Conservation (phyloP, 768 basidiomycete genomes). For the Lentinula boryana region DNA sequence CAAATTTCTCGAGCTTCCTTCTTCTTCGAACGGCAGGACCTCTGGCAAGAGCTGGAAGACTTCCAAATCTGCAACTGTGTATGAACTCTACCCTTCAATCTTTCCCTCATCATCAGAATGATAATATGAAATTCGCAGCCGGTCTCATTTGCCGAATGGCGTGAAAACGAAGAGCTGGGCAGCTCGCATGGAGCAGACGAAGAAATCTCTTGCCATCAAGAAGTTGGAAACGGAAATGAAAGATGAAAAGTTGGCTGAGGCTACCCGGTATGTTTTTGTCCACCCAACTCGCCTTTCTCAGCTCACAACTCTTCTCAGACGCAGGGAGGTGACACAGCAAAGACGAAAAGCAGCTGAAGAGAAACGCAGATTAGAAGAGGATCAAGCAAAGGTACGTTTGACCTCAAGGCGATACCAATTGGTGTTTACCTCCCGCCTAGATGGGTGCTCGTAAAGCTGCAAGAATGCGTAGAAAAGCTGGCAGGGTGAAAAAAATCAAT, state of each 20-base stretch:
- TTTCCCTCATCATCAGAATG: neutral
- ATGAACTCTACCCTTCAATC: constrained; percentile 13
- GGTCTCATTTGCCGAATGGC: constrained; percentile 60
- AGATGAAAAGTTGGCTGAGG: constrained; percentile 70
- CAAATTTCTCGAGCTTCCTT: constrained; percentile 30
- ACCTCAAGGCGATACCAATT: neutral
- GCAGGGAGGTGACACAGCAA: constrained; percentile 61
- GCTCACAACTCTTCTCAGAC: constrained; percentile 30
- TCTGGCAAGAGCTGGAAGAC: constrained; percentile 71
- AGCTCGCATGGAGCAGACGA: constrained; percentile 63
- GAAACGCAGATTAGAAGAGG: constrained; percentile 58
- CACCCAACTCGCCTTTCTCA: neutral
- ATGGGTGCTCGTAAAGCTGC: constrained; percentile 80
- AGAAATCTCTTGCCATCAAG: constrained; percentile 63
- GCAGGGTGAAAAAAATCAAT: constrained; percentile 76
- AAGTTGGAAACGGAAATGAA: constrained; percentile 68
- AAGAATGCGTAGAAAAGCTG: constrained; percentile 63
- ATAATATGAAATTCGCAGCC: constrained; percentile 31
- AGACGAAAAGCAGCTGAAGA: constrained; percentile 73
- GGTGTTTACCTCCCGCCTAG: constrained; percentile 26
- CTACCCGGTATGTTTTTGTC: constrained; percentile 39
- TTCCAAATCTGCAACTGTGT: constrained; percentile 46
- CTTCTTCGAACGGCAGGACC: constrained; percentile 59
- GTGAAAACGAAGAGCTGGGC: constrained; percentile 65
- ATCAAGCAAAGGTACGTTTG: constrained; percentile 48